These are phyloP conservation scores for Ampelocalamus luodianensis DNA, from an alignment of 176 grass and related monocot genomes.

Conservation along the genomic window DNA sequence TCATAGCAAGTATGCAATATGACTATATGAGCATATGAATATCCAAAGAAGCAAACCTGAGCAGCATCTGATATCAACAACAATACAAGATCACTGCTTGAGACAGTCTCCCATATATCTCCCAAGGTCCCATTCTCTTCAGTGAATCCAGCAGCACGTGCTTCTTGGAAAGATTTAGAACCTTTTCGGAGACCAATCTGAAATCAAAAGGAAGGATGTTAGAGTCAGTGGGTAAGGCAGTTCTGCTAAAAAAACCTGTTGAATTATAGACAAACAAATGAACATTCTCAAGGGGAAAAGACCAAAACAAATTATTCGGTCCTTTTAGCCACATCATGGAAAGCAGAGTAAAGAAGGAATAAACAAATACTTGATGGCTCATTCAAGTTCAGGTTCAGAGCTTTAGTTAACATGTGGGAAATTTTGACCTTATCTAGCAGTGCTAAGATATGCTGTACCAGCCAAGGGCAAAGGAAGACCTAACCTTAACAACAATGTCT, in stretches of 20 bases:
- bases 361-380: not conserved
- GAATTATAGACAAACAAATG: constrained; percentile 6
- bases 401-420: not conserved
- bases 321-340: not conserved
- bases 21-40: constrained; percentile 16
- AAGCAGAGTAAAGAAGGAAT: not conserved
- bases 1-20: not conserved
- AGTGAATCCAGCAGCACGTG: constrained; percentile 69
- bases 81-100: constrained; percentile 75
- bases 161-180: constrained; percentile 78
- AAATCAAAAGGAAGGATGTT: constrained; percentile 27
- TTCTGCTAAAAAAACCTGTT: not conserved
- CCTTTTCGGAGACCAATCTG: constrained; percentile 85
- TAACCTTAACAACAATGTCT: constrained; percentile 82
- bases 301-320: not conserved
- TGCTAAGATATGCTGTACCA: not conserved
- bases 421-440: not conserved
- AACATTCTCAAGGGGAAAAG: constrained; percentile 7
- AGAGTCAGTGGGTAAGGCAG: not conserved
- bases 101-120: constrained; percentile 82
- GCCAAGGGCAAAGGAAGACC: not conserved
- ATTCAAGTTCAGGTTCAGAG: constrained; percentile 21
- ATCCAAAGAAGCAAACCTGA: constrained; percentile 57
- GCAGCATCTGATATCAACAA: constrained; percentile 86
- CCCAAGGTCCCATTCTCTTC: constrained; percentile 78